These are phyloP conservation scores for Skeletonema menzelii DNA, from an alignment of 108 stramenopile species.

Conservation along the genomic window DNA sequence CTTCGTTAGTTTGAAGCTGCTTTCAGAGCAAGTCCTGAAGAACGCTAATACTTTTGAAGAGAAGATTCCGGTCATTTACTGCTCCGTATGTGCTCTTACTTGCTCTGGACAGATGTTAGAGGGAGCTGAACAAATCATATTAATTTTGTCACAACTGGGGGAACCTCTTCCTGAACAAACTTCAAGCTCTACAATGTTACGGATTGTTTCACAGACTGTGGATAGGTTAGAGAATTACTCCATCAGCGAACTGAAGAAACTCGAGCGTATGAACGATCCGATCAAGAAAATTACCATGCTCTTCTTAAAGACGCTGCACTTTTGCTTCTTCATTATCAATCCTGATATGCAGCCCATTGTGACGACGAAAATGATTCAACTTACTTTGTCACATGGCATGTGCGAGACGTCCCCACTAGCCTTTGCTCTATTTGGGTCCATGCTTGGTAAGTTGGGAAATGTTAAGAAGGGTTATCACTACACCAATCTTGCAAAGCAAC, in stretches of 20 bases:
- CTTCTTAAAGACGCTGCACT: background rate
- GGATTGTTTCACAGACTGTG: background rate
- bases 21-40: background rate
- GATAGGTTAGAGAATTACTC: background rate
- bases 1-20: background rate
- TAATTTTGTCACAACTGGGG: background rate
- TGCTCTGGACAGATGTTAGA: background rate
- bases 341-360: background rate
- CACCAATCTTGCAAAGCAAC: background rate
- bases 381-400: background rate
- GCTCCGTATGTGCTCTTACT: background rate
- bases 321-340: background rate
- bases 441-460: background rate
- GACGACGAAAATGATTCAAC: background rate
- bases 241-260: background rate
- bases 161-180: background rate
- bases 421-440: background rate
- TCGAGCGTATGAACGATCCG: background rate
- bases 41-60: background rate
- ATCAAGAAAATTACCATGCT: background rate
- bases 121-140: background rate
- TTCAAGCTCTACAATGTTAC: background rate
- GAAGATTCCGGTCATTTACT: background rate
- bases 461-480: background rate
- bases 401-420: background rate